A percentile compares a stretch with the other conserved stretches of the same genome.
These are phyloP conservation scores for Xylariaceae sp. DNA, from an alignment of 2,329 filamentous ascomycete species.

Conservation along the genomic window DNA sequence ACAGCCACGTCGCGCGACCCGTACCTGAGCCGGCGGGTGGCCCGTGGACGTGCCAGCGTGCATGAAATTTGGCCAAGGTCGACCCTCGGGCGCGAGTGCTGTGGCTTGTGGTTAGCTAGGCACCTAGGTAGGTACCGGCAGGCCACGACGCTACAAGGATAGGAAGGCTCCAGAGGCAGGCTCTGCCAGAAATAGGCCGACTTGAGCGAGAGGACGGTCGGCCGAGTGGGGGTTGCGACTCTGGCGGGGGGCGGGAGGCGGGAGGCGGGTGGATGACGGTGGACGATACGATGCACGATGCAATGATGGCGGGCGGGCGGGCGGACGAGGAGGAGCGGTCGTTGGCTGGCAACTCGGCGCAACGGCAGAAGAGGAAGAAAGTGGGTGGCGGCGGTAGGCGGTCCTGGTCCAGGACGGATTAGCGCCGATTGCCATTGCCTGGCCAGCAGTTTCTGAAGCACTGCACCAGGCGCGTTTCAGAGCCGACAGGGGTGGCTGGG, in stretches of 20 bases:
- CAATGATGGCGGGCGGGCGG: constrained; percentile 9
- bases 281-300: constrained; percentile 11
- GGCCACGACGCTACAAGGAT: not conserved
- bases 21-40: too few species aligned
- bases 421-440: constrained; percentile 4
- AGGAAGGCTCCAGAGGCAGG: not conserved
- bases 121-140: not conserved
- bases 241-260: too few species aligned
- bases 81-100: too few species aligned
- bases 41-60: too few species aligned
- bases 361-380: not conserved
- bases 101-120: too few species aligned
- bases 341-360: constrained; percentile 14
- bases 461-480: constrained; percentile 44
- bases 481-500: constrained; percentile 1
- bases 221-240: constrained; percentile 6
- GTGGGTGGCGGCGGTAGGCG: too few species aligned
- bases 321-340: constrained; percentile 9
- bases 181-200: not conserved
- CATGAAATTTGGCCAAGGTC: too few species aligned
- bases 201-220: constrained; percentile 4
- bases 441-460: constrained; percentile 38
- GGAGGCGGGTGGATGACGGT: too few species aligned
- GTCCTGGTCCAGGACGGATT: not conserved
- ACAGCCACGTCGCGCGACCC: too few species aligned